A percentile compares a stretch with the other conserved stretches of the same genome.
phyloP scores from a whole-genome alignment of 805 yeast genomes.

The Candida khao-thaluensis region DNA sequence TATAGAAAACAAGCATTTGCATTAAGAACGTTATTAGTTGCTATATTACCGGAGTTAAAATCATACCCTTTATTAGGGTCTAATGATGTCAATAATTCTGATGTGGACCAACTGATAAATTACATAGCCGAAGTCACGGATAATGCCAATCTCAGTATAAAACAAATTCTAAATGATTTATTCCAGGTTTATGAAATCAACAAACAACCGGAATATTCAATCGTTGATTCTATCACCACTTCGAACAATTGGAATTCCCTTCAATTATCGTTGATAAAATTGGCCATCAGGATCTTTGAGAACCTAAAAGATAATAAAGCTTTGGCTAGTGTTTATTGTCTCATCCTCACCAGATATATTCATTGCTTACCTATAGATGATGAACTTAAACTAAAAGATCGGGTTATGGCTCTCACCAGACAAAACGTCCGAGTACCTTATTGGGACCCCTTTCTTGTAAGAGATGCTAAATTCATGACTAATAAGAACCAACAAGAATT shows the following conservation, averaged over 20 bases:
- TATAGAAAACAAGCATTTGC: constrained; percentile 68
- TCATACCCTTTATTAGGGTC: constrained; percentile 1
- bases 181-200: constrained; percentile 55
- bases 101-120: background rate
- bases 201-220: constrained; percentile 28
- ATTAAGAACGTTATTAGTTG: constrained; percentile 59
- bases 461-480: constrained; percentile 44
- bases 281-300: constrained; percentile 54
- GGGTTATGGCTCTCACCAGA: constrained; percentile 24
- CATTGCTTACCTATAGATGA: constrained; percentile 57
- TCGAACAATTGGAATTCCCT: constrained; percentile 50
- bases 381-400: constrained; percentile 46
- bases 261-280: constrained; percentile 54
- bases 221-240: constrained; percentile 22
- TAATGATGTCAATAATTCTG: background rate
- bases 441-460: constrained; percentile 72
- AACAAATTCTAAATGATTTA: constrained; percentile 24
- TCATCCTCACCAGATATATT: constrained; percentile 55
- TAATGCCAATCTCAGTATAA: background rate
- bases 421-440: constrained; percentile 41
- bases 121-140: background rate
- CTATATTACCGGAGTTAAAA: constrained; percentile 44
- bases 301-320: constrained; percentile 44
- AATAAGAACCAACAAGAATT: constrained; percentile 34
- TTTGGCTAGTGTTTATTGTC: constrained; percentile 45